Conservation (phyloP, 768 basidiomycete genomes). For the Sporobolomyces roseus region DNA sequence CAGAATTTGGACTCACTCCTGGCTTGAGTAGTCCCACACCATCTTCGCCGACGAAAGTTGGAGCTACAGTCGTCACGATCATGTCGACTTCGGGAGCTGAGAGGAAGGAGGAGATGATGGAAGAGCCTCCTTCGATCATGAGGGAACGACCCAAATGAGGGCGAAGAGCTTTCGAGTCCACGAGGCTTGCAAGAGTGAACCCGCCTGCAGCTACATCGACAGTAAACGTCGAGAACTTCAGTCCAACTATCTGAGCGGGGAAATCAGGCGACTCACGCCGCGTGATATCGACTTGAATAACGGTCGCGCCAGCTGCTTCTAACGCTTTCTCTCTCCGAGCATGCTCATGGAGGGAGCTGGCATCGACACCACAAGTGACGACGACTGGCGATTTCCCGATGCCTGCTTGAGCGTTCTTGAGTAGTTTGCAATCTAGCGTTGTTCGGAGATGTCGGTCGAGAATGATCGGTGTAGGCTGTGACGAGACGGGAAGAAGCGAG, state of each 20-base stretch:
- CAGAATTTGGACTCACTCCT: not conserved
- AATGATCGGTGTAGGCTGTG: conserved; percentile 73
- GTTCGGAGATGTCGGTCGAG: conserved; percentile 73
- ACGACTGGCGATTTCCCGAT: conserved; percentile 72
- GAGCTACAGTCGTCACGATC: conserved; percentile 80
- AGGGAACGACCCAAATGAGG: conserved; percentile 54
- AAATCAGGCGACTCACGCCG: too few relatives aligned
- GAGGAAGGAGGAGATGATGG: conserved; percentile 72
- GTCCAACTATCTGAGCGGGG: too few relatives aligned
- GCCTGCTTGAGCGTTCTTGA: conserved; percentile 61
- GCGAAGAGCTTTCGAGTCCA: not conserved
- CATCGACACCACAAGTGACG: too few relatives aligned
- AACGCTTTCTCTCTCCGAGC: too few relatives aligned
- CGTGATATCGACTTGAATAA: too few relatives aligned
- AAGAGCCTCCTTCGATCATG: conserved; percentile 95
- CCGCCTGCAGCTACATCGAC: not conserved
- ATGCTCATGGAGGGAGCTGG: too few relatives aligned
- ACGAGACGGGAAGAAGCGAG: conserved; percentile 40
- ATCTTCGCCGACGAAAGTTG: conserved; percentile 70
- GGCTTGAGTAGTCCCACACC: conserved; percentile 20
- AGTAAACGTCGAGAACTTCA: not conserved
- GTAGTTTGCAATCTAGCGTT: conserved; percentile 63
- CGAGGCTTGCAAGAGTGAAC: not conserved
- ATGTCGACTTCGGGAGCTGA: conserved; percentile 58
- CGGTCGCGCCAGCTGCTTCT: too few relatives aligned